These are phyloP conservation scores for Eucalyptus caleyi DNA, from an alignment of 345 rosid genomes.

Conservation along the genomic window DNA sequence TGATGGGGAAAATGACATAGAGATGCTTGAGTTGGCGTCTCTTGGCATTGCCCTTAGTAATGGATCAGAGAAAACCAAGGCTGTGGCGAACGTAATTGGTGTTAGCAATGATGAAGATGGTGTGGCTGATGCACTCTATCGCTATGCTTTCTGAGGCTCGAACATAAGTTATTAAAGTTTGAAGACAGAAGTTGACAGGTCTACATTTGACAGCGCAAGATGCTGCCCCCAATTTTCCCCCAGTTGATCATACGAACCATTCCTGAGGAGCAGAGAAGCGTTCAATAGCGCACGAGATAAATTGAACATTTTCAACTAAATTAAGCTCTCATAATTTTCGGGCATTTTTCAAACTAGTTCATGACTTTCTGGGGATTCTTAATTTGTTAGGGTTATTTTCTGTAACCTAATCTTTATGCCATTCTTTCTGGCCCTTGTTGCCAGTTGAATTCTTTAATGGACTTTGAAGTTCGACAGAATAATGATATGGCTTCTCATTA, in stretches of 20 bases:
- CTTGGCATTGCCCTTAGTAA: slow-evolving; percentile 76
- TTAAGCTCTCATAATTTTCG: neutral
- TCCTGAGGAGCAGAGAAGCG: neutral
- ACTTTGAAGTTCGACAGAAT: neutral
- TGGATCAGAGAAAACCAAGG: slow-evolving; percentile 84
- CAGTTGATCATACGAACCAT: neutral
- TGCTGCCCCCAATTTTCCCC: neutral
- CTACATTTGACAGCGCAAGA: neutral
- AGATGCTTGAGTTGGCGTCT: slow-evolving; percentile 88
- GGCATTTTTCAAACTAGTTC: neutral
- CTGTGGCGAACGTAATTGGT: slow-evolving; percentile 68
- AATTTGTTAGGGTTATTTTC: neutral
- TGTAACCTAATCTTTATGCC: neutral
- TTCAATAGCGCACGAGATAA: neutral
- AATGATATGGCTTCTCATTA: neutral
- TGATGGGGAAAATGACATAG: slow-evolving; percentile 86
- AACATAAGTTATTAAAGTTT: neutral
- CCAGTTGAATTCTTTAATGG: neutral
- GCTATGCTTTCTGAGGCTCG: slow-evolving; percentile 52
- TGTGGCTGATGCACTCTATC: slow-evolving; percentile 84
- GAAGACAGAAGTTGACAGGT: neutral
- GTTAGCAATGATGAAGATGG: slow-evolving; percentile 83
- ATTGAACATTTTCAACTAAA: neutral
- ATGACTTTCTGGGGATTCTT: neutral
- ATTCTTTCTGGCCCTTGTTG: neutral